Conservation (phyloP, 2,329 filamentous ascomycete species). For the Dendrostoma leiphaemia region DNA sequence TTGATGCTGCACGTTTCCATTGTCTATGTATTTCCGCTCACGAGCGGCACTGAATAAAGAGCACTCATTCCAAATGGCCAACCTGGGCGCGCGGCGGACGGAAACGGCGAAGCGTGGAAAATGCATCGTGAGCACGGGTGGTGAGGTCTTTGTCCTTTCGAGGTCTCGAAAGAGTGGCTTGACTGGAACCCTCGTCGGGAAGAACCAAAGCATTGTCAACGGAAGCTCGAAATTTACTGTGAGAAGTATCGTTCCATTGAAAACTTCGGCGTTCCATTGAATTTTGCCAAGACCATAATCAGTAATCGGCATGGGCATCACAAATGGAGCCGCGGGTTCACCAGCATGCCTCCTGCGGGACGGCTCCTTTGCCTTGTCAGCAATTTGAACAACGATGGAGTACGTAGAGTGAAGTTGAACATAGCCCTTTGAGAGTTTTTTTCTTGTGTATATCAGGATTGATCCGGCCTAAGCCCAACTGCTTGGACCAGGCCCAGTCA, state of each 20-base stretch:
- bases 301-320: no score
- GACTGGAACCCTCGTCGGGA: background rate
- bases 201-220: constrained; percentile 10
- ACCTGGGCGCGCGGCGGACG: constrained; percentile 4
- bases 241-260: background rate
- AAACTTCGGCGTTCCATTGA: no score
- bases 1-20: constrained; percentile 9
- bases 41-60: constrained; percentile 6
- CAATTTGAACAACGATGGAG: no score
- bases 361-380: no score
- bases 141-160: constrained; percentile 12
- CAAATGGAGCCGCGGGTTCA: no score
- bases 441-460: no score
- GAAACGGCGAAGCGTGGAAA: constrained; percentile 7
- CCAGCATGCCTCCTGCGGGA: no score
- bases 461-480: background rate
- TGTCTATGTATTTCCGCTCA: background rate
- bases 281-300: no score
- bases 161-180: background rate
- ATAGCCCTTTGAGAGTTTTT: background rate
- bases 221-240: background rate
- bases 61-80: background rate
- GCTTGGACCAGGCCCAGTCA: background rate
- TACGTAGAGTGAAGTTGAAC: background rate
- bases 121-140: background rate